A percentile compares a stretch with the other conserved stretches of the same genome.
Evolutionary conservation across 2,329 filamentous ascomycete genomes (phyloP).

Genomic region (Gaeumannomyces tritici): DNA sequence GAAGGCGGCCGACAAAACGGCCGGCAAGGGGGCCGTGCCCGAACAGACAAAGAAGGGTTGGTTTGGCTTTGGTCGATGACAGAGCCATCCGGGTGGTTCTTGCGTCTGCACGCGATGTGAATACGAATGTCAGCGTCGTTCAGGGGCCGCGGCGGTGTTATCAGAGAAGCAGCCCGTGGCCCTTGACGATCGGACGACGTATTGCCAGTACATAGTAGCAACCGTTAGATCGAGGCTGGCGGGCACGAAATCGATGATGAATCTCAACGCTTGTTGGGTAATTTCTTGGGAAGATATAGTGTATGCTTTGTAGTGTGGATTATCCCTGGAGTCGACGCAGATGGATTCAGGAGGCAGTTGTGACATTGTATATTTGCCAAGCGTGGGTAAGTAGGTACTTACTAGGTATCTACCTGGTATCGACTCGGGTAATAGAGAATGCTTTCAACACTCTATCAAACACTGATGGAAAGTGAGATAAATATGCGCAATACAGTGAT

Average conservation of each 20-base stretch:
- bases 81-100: background rate
- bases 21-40: slow-evolving; percentile 13
- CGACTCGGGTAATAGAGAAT: too few species aligned
- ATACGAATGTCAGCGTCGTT: background rate
- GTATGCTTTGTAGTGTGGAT: too few species aligned
- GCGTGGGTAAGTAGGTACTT: too few species aligned
- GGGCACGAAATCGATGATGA: background rate
- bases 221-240: background rate
- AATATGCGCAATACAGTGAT: too few species aligned
- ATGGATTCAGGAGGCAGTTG: too few species aligned
- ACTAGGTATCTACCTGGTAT: too few species aligned
- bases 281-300: background rate
- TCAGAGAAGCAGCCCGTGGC: background rate
- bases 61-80: slow-evolving; percentile 61
- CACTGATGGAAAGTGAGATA: background rate
- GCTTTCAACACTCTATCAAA: background rate
- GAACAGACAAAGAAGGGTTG: slow-evolving; percentile 57
- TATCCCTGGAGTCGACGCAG: too few species aligned
- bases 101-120: background rate
- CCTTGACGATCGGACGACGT: background rate
- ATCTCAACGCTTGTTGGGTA: background rate
- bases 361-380: too few species aligned
- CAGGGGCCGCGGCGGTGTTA: background rate
- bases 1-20: slow-evolving; percentile 14
- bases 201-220: background rate